A percentile compares a stretch with the other conserved stretches of the same genome.
These are phyloP conservation scores for Leucocoprinus leucothites DNA, from an alignment of 768 basidiomycete genomes.

Conservation along the genomic window DNA sequence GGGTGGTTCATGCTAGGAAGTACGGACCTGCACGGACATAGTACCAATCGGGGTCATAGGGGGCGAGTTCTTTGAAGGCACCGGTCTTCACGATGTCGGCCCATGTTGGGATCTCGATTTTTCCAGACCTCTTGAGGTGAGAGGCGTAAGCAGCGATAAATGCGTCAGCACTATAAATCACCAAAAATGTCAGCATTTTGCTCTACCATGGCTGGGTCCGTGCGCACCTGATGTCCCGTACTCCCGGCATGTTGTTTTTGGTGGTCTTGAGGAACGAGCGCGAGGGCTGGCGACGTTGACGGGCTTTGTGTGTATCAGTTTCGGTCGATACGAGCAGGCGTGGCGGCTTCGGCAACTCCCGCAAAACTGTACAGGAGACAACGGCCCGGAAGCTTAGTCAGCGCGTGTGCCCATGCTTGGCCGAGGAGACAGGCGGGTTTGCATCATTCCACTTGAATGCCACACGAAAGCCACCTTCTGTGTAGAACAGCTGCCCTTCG, in stretches of 20 bases:
- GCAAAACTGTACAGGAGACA: constrained; percentile 46
- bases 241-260: constrained; percentile 68
- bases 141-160: constrained; percentile 95
- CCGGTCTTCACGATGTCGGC: constrained; percentile 99
- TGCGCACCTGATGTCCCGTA: constrained; percentile 72
- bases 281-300: constrained; percentile 46
- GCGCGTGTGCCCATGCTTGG: no score
- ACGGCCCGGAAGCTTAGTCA: no score
- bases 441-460: no score
- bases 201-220: constrained; percentile 2
- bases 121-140: constrained; percentile 97
- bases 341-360: constrained; percentile 38
- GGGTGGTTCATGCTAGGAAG: not conserved
- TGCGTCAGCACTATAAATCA: constrained; percentile 69
- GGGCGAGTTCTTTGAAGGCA: constrained; percentile 95
- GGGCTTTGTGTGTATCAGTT: constrained; percentile 43
- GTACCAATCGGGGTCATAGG: constrained; percentile 99
- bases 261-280: constrained; percentile 47
- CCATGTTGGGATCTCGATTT: constrained; percentile 99
- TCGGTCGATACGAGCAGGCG: constrained; percentile 20
- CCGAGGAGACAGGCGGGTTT: no score
- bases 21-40: constrained; percentile 94
- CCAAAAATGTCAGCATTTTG: constrained; percentile 18
- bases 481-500: no score
- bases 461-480: no score